Percentiles rank a stretch among this genome's conserved stretches.
These are phyloP conservation scores for Stereum hirsutum DNA, from an alignment of 1,284 basidiomycete species.

Conservation along the genomic window DNA sequence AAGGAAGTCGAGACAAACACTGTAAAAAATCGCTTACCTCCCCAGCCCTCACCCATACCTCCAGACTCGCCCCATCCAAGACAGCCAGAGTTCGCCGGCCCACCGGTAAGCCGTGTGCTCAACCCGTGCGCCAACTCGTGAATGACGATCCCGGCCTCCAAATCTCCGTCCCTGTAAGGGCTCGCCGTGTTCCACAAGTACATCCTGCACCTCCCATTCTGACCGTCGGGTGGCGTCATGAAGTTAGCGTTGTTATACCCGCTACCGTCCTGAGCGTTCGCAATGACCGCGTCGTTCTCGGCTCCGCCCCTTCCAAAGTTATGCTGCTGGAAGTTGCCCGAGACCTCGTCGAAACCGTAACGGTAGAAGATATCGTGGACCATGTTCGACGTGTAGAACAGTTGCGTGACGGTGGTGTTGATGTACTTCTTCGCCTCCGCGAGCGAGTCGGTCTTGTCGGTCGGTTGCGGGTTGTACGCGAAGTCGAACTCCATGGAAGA, in stretches of 20 bases:
- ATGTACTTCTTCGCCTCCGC: slow-evolving; percentile 74
- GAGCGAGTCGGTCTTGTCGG: slow-evolving; percentile 39
- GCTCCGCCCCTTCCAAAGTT: slow-evolving; percentile 88
- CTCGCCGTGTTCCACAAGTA: slow-evolving; percentile 89
- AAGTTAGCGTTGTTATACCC: slow-evolving; percentile 89
- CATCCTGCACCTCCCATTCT: slow-evolving; percentile 91
- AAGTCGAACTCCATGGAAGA: slow-evolving; percentile 55
- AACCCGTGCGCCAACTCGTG: slow-evolving; percentile 88
- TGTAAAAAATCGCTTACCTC: slow-evolving; percentile 34
- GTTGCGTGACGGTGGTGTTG: slow-evolving; percentile 79
- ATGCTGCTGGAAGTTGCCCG: slow-evolving; percentile 96
- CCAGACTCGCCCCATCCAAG: slow-evolving; percentile 94
- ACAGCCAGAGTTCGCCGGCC: slow-evolving; percentile 87
- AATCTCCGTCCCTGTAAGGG: slow-evolving; percentile 89
- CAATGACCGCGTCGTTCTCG: slow-evolving; percentile 86
- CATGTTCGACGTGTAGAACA: slow-evolving; percentile 91
- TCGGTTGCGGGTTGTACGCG: slow-evolving; percentile 49
- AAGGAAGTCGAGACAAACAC: background rate
- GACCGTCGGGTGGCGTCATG: slow-evolving; percentile 70
- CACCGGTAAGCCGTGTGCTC: slow-evolving; percentile 90
- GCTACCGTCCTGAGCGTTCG: slow-evolving; percentile 91
- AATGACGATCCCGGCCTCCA: slow-evolving; percentile 92
- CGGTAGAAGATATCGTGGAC: slow-evolving; percentile 71
- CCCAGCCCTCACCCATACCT: slow-evolving; percentile 96
- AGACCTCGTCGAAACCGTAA: slow-evolving; percentile 79